Evolutionary conservation across 805 yeast genomes (phyloP), one percentile per base, ranked within the genome.

Genomic region (Kazachstania bromeliacearum): DNA sequence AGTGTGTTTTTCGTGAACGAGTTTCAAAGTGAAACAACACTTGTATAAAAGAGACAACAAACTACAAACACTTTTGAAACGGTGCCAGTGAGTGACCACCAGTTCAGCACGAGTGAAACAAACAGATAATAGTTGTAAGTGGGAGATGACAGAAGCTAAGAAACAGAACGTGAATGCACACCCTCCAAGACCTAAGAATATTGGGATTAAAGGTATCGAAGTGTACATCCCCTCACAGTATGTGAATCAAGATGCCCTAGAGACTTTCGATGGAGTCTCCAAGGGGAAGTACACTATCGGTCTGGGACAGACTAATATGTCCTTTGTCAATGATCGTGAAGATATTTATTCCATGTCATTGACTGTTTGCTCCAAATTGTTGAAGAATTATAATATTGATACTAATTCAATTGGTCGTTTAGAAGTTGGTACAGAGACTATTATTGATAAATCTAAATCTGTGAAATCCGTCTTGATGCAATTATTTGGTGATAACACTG

Each of bases 231-330:
- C 99, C 31, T 68, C 77, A 28, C 81, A 77, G 62, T 77, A 67
- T 50, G 96, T 92, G 43, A 80, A 74, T 69, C 97, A 92, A 68
- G 67, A 78, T 33, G 97, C 85, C 38, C 68, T 92, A 48, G 99
- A 92, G 63, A 66, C 71, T 46, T 77, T 66, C 52, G 95, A 88
- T 59, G 84, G 82, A 39, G 88, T 89, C 43, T 75, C 97, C 16
- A 68, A 82, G 37, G 99, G 99, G 42, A 92, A 92, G 63, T 92
- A 87, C 73, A 92, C 99, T 58, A 89, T 92, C 62, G 99, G 99
- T 34, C 73, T 92, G 42, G 99, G 99, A 46, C 98, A 92, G 70
- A 89, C 96, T 55, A 85, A 87, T 64, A 92, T 92, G 99, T 75
- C 94, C 14, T 92, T 85, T 54, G 97, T 92, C 48, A 82, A 89